Evolutionary conservation across 345 rosid species (phyloP), one percentile per base, ranked within the genome.

Genomic region (Rhodamnia rubescens): DNA sequence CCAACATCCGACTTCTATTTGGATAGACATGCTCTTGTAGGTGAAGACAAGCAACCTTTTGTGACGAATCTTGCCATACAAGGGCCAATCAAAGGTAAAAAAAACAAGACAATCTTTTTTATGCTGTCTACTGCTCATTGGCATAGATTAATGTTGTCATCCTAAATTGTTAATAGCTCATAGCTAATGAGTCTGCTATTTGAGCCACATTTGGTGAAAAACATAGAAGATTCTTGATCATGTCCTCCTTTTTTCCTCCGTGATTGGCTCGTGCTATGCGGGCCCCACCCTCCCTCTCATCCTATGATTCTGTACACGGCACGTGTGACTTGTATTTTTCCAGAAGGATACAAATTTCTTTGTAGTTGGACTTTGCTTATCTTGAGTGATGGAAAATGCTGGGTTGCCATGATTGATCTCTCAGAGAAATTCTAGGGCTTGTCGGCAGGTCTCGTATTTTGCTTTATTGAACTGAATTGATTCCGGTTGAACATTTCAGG

Each of bases 381-480:
- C 22, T 53, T 85, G 74, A 42, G 16, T 47, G 85, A 20, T 74
- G 64, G 83, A 18, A 52, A 74, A 54, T n/a, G 83, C 57, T 54
- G 20, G 82, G 47, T 36, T 36, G 80, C 40, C 80, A 85, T 85
- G 86, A 85, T 85, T 85, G 86, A 56, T 85, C 42, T 24, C 80
- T 36, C 47, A 49, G 49, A n/a, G 87, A 82, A 81, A 57, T 47
- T 49, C 36, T 55, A 82, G 58, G 57, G 81, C 40, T 82, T 85
- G 84, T 82, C 84, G 87, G 84, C 59, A 85, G 84, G 81, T 51
- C 51, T 56, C 44, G 1, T 29, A 7, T 82, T 4, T 75, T 54
- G 83, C 86, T 85, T 89, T 57, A 85, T 86, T 89, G 84, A 61
- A 84, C 87, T 89, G 87, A 64, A 87, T 85, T 83, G 85, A 89